Evolutionary conservation across 2,329 filamentous ascomycete genomes (phyloP), one percentile per base, ranked within the genome.

Genomic region (Kalmusia sp.): DNA sequence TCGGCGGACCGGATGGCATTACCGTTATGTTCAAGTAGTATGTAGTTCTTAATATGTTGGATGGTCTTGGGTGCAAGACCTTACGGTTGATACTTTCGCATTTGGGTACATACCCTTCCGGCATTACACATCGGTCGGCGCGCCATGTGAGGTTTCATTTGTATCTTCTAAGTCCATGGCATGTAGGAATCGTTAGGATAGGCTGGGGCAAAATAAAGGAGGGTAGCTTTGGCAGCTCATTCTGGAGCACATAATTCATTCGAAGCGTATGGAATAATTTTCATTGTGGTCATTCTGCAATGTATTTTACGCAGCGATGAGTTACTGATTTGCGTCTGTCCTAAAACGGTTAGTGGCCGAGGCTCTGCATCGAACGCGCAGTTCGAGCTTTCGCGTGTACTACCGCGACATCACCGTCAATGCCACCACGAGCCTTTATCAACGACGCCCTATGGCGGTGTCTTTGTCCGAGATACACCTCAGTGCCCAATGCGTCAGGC

Each of bases 401-500:
- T 7, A 15, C 8, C 9, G 17, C 21, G 21, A 35, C 44, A 25
- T 22, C 48, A 25, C 50, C 62, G 43, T 48, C 52, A 61, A 72
- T 72, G 69, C 62, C 67, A 43, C 62, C 68, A 40, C 64, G 63
- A 19, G 65, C 70, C 17, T 64, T 72, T 27, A 59, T 71, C 19
- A 67, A 70, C 56, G 70, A 73, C 53, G 64, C 65, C 31, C 62
- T 73, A 17, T 73, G 70, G 70, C 60, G 62, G 30, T 73, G 67
- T 57, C 68, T 74, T 3, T 73, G 70, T 40, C 70, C 70, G 1
- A 55, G 62, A 15, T 67, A 64, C 60, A n/a, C n/a, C 34, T 11
- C 61, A 49, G 39, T 49, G 38, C 9, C 41, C 44, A 2, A 19
- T 30, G 8, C 24, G 35, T 40, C 40, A 14, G 37, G 30, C 1